Conservation (phyloP, 768 basidiomycete species). For the Lactarius hatsudake region DNA sequence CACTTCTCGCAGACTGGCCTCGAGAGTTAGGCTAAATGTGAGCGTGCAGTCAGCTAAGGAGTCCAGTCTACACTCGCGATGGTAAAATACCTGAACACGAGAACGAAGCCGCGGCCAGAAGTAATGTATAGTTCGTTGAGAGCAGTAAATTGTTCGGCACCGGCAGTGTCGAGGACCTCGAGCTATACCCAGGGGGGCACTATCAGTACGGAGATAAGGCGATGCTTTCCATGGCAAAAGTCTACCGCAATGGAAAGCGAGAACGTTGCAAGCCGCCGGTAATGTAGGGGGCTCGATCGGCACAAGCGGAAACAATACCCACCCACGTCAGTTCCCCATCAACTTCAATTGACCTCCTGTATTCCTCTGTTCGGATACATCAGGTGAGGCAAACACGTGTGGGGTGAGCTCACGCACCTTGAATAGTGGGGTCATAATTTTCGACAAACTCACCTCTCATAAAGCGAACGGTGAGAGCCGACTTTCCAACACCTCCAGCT, state of each 20-base stretch:
- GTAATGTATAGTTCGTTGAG: conserved; percentile 82
- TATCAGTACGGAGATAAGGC: conserved; percentile 1
- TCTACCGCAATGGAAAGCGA: not conserved
- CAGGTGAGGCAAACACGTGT: conserved; percentile 3
- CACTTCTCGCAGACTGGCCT: conserved; percentile 76
- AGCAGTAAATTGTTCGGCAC: conserved; percentile 81
- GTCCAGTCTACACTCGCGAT: not conserved
- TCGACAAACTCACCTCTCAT: conserved; percentile 71
- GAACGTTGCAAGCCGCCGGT: conserved; percentile 1
- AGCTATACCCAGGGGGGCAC: conserved; percentile 43
- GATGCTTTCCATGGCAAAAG: not conserved
- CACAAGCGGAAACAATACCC: conserved; percentile 31
- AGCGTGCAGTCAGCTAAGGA: not conserved
- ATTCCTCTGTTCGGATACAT: conserved; percentile 53
- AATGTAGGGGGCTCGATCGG: conserved; percentile 10
- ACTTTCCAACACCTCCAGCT: conserved; percentile 91
- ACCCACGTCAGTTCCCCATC: conserved; percentile 65
- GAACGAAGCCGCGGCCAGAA: conserved; percentile 74
- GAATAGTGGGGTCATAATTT: conserved; percentile 81
- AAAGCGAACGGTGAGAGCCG: conserved; percentile 79
- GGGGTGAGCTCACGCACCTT: conserved; percentile 47
- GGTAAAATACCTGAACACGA: conserved; percentile 67
- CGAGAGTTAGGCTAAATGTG: conserved; percentile 65
- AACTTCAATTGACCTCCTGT: conserved; percentile 60
- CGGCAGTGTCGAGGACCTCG: conserved; percentile 80